phyloP scores from a whole-genome alignment of 2,329 filamentous ascomycete genomes.

The Cladosporium sp. region DNA sequence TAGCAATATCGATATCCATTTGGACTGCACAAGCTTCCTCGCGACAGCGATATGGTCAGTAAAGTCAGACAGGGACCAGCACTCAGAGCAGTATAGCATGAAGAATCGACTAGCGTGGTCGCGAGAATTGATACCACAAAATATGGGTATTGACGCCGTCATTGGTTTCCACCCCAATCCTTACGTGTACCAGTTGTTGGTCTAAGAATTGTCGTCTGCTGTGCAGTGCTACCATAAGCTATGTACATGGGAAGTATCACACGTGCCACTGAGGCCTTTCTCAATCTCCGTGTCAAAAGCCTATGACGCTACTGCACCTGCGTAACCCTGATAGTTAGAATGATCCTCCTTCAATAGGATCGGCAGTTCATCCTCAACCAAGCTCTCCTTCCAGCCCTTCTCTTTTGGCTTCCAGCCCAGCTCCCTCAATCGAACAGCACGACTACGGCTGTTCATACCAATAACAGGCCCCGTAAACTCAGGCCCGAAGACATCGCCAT shows the following conservation, averaged over 20 bases:
- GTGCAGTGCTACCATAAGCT: not conserved
- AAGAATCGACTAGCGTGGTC: not conserved
- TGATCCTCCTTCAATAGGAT: conserved; percentile 30
- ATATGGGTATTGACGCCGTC: not conserved
- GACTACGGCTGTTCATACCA: conserved; percentile 46
- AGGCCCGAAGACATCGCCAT: conserved; percentile 43
- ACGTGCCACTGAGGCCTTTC: not conserved
- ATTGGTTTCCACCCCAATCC: too few species aligned
- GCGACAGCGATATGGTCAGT: not conserved
- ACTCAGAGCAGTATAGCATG: not conserved
- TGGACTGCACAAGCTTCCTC: not conserved
- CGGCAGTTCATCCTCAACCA: conserved; percentile 47
- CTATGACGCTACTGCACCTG: conserved; percentile 17
- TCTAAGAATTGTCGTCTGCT: not conserved
- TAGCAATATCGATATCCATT: not conserved
- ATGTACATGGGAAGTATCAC: not conserved
- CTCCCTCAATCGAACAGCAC: conserved; percentile 46
- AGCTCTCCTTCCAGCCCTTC: conserved; percentile 44
- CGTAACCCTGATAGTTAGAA: conserved; percentile 18
- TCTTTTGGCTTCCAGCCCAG: conserved; percentile 50
- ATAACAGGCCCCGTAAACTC: conserved; percentile 40
- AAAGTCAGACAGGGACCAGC: not conserved
- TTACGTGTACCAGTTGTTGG: not conserved
- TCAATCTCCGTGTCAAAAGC: too few species aligned
- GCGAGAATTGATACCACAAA: not conserved